Evolutionary conservation across 768 basidiomycete species (phyloP).

Genomic region (Russula sp.): DNA sequence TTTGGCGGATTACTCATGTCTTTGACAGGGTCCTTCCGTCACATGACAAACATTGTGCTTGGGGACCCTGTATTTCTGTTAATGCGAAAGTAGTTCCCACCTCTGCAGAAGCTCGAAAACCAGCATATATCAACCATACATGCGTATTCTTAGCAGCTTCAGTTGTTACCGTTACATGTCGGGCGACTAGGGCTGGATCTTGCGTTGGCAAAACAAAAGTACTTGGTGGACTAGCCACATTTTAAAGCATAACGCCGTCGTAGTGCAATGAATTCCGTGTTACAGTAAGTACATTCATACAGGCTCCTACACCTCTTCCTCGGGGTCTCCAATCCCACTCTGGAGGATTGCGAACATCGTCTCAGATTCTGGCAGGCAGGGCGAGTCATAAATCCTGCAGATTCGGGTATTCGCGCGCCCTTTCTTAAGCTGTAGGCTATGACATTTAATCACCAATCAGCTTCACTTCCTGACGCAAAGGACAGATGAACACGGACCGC

Average conservation of each 20-base stretch:
- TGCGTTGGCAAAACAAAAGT: background rate
- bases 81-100: conserved; percentile 52
- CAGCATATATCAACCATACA: background rate
- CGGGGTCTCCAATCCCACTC: conserved; percentile 91
- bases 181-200: background rate
- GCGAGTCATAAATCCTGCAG: conserved; percentile 97
- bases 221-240: background rate
- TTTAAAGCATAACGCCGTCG: background rate
- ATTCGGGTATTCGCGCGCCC: conserved; percentile 87
- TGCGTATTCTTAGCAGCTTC: background rate
- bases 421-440: conserved; percentile 82
- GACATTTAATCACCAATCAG: conserved; percentile 7
- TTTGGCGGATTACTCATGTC: conserved; percentile 97
- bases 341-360: conserved; percentile 91
- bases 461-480: background rate
- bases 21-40: conserved; percentile 85
- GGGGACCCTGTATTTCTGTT: conserved; percentile 92
- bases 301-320: conserved; percentile 63
- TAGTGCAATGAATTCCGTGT: background rate
- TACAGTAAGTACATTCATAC: conserved; percentile 11
- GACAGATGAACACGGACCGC: conserved; percentile 48
- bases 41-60: conserved; percentile 87
- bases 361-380: conserved; percentile 95
- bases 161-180: background rate
- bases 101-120: background rate